Evolutionary conservation across 768 basidiomycete genomes (phyloP).

Genomic region (Suillus plorans): DNA sequence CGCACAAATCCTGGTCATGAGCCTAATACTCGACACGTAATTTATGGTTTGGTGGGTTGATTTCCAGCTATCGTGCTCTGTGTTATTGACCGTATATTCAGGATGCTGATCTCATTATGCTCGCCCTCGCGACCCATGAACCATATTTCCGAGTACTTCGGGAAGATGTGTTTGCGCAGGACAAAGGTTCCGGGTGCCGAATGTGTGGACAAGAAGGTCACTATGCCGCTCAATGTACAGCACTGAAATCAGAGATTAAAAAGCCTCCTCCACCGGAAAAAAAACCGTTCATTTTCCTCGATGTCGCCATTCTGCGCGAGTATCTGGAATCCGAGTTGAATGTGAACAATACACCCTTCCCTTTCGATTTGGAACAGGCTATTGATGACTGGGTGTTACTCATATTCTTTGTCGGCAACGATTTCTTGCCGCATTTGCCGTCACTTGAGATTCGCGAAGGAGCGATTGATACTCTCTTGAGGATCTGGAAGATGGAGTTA

Average conservation of each 20-base stretch:
- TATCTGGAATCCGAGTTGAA: conserved; percentile 97
- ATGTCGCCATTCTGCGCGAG: conserved; percentile 92
- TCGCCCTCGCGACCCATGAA: conserved; percentile 96
- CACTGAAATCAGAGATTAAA: conserved; percentile 64
- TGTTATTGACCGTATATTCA: conserved; percentile 32
- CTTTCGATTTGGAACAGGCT: conserved; percentile 92
- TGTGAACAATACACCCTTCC: conserved; percentile 72
- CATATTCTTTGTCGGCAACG: conserved; percentile 99
- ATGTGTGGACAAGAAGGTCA: conserved; percentile 95
- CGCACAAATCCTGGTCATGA: conserved; percentile 86
- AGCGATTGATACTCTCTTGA: conserved; percentile 94
- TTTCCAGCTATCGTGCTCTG: not conserved
- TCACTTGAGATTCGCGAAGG: conserved; percentile 99
- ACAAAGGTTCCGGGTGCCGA: conserved; percentile 77
- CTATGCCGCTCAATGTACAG: conserved; percentile 92
- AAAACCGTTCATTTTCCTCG: conserved; percentile 98
- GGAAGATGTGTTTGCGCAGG: conserved; percentile 95
- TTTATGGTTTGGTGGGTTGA: conserved; percentile 85
- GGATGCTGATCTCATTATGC: conserved; percentile 99
- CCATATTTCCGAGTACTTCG: conserved; percentile 96
- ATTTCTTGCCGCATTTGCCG: conserved; percentile 94
- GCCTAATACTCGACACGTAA: conserved; percentile 94
- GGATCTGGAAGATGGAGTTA: conserved; percentile 93
- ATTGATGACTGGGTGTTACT: conserved; percentile 99
- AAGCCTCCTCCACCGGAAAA: conserved; percentile 59